Conservation (phyloP, 2,329 filamentous ascomycete species). For the Pleomassaria siparia region DNA sequence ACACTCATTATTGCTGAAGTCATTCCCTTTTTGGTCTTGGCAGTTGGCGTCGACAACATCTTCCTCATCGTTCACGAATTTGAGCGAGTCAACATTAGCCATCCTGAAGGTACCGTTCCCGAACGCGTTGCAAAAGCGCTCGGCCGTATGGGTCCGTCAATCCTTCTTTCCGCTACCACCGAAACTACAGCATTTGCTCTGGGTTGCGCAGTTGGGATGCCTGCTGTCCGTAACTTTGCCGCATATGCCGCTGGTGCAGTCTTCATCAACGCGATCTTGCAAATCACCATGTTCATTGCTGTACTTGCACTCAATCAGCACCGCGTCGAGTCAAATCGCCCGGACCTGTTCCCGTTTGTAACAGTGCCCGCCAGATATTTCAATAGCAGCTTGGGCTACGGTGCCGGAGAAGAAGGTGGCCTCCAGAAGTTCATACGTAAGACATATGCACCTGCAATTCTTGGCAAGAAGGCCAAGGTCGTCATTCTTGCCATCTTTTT, state of each 20-base stretch:
- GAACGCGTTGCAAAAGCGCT: conserved; percentile 82
- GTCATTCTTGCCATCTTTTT: conserved; percentile 78
- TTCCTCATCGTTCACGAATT: conserved; percentile 99
- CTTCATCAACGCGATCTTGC: conserved; percentile 93
- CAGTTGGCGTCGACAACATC: conserved; percentile 97
- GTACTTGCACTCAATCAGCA: conserved; percentile 88
- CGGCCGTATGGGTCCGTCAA: conserved; percentile 96
- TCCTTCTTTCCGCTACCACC: conserved; percentile 89
- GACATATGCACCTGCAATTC: conserved; percentile 77
- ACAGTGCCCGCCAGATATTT: conserved; percentile 73
- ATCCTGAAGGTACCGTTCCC: conserved; percentile 85
- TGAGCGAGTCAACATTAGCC: conserved; percentile 87
- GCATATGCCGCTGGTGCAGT: conserved; percentile 95
- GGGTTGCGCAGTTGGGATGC: conserved; percentile 94
- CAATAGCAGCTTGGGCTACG: conserved; percentile 64
- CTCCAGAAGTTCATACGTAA: conserved; percentile 89
- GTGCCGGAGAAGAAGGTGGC: conserved; percentile 78
- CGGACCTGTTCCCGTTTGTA: conserved; percentile 90
- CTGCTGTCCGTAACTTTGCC: conserved; percentile 95
- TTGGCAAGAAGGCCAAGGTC: conserved; percentile 79
- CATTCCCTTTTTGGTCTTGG: conserved; percentile 94
- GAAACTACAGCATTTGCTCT: conserved; percentile 93
- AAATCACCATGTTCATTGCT: conserved; percentile 96
- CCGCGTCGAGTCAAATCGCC: conserved; percentile 82
- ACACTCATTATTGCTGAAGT: conserved; percentile 98